Evolutionary conservation across 1,284 basidiomycete species (phyloP).

Genomic region (Trichosporon faecale): DNA sequence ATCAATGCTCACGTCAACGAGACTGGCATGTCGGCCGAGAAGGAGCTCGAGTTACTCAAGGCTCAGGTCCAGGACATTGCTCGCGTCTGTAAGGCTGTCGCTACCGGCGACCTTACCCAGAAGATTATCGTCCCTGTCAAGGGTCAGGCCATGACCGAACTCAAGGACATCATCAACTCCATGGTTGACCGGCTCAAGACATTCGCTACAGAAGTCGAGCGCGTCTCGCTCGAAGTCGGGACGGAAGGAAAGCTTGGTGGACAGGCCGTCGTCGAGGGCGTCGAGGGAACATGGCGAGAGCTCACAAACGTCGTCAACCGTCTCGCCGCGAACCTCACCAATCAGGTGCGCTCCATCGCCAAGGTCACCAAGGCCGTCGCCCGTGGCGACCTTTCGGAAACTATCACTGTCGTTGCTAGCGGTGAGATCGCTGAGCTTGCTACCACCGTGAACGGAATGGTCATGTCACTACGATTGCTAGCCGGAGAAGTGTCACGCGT

Average conservation of each 20-base stretch:
- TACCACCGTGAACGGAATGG: conserved; percentile 98
- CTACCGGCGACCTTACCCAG: conserved; percentile 86
- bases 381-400: conserved; percentile 87
- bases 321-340: conserved; percentile 88
- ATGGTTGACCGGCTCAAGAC: conserved; percentile 68
- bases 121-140: conserved; percentile 96
- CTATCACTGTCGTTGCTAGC: conserved; percentile 93
- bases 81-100: conserved; percentile 92
- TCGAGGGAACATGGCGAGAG: conserved; percentile 91
- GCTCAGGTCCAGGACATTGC: conserved; percentile 87
- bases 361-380: conserved; percentile 98
- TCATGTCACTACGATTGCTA: conserved; percentile 75
- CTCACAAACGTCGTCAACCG: conserved; percentile 87
- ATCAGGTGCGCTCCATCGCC: conserved; percentile 91
- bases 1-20: conserved; percentile 29
- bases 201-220: conserved; percentile 57
- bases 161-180: conserved; percentile 96
- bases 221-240: conserved; percentile 78
- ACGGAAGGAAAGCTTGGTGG: conserved; percentile 90
- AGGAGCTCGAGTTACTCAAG: conserved; percentile 77
- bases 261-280: conserved; percentile 85
- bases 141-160: conserved; percentile 93
- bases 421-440: conserved; percentile 97
- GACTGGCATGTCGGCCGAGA: conserved; percentile 50
- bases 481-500: conserved; percentile 96